phyloP scores from a whole-genome alignment of 495 filamentous ascomycete species.

The Neurospora intermedia region DNA sequence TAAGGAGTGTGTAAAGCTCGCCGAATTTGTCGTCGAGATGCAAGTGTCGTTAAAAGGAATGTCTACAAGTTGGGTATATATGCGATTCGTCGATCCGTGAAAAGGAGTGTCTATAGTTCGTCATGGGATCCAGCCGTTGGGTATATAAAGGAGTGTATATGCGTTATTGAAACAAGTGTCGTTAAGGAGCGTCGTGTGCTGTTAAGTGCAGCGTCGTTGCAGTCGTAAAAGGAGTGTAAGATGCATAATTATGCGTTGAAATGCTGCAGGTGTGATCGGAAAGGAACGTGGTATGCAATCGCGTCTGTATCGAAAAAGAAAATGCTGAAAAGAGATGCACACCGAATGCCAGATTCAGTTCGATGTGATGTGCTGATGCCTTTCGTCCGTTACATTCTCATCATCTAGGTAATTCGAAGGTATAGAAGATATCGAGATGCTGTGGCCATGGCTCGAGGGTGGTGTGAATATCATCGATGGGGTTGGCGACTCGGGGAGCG shows the following conservation, averaged over 20 bases:
- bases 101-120: constrained; percentile 38
- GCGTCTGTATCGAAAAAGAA: constrained; percentile 35
- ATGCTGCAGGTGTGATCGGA: constrained; percentile 27
- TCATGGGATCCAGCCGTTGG: constrained; percentile 26
- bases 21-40: not conserved
- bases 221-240: constrained; percentile 30
- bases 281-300: constrained; percentile 39
- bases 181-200: not conserved
- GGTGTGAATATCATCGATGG: constrained; percentile 17
- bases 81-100: constrained; percentile 24
- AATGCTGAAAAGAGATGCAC: constrained; percentile 7
- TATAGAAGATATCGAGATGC: constrained; percentile 17
- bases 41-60: constrained; percentile 29
- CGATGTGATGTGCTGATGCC: constrained; percentile 5
- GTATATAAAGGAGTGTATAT: constrained; percentile 32
- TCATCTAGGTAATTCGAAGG: constrained; percentile 10
- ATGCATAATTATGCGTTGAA: constrained; percentile 19
- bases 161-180: constrained; percentile 7
- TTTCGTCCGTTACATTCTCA: constrained; percentile 19
- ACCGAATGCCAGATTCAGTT: constrained; percentile 4
- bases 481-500: constrained; percentile 26
- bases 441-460: constrained; percentile 20
- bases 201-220: constrained; percentile 22
- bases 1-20: constrained; percentile 24
- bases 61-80: constrained; percentile 27